Percentiles rank a stretch among this genome's conserved stretches.
Conservation (phyloP, 2,329 filamentous ascomycete species). For the Magnaporthales sp. region DNA sequence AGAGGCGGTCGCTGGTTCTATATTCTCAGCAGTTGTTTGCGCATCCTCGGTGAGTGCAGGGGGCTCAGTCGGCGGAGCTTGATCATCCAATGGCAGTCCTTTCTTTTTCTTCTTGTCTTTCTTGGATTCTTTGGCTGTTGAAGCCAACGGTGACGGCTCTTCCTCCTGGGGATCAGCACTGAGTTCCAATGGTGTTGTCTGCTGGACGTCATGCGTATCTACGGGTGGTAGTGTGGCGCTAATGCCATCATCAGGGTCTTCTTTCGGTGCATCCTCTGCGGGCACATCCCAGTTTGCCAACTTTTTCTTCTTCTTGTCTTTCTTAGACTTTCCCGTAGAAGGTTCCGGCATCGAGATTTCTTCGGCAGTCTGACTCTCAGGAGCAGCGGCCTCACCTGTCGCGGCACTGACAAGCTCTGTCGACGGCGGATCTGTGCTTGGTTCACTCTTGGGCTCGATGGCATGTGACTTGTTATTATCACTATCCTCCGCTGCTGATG, state of each 20-base stretch:
- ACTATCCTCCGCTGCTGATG: neutral
- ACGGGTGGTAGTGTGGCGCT: neutral
- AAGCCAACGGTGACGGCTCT: neutral
- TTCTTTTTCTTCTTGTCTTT: conserved; percentile 14
- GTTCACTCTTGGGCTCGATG: neutral
- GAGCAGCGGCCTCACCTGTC: neutral
- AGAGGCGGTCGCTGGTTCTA: neutral
- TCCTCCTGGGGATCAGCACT: neutral
- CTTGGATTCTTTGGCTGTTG: neutral
- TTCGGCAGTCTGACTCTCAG: neutral
- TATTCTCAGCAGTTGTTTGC: neutral
- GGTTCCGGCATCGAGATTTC: neutral
- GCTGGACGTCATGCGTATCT: neutral
- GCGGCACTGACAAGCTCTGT: neutral
- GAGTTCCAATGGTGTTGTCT: neutral
- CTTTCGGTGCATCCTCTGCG: neutral
- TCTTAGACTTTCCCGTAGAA: conserved; percentile 23
- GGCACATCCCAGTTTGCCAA: neutral
- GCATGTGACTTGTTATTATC: neutral
- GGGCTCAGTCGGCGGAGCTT: neutral
- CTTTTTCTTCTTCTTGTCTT: conserved; percentile 8
- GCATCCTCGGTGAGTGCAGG: neutral
- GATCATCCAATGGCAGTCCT: conserved; percentile 3
- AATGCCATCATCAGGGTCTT: neutral
- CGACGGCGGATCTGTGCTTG: neutral